Percentiles rank a stretch among this genome's conserved stretches.
phyloP scores from a whole-genome alignment of 345 rosid genomes.

The Hibiscus mutabilis region DNA sequence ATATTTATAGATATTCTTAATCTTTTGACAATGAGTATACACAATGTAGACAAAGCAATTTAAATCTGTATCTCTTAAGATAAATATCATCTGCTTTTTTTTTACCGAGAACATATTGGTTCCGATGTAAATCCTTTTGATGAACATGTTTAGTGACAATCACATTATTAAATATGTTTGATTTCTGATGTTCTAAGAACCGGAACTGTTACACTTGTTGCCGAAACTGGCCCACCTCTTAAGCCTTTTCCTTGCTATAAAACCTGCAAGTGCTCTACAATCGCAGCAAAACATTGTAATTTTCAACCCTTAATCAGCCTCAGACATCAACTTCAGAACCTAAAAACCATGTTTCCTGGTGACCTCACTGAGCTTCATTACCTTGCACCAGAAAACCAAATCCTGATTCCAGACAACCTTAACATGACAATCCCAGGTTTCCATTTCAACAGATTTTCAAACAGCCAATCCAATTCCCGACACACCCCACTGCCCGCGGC shows the following conservation, averaged over 20 bases:
- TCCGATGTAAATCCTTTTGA: not conserved
- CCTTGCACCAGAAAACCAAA: slow-evolving; percentile 31
- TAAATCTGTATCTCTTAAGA: too few relatives aligned
- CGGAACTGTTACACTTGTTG: slow-evolving; percentile 18
- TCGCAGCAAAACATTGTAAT: slow-evolving; percentile 10
- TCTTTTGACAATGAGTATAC: too few relatives aligned
- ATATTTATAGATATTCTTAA: too few relatives aligned
- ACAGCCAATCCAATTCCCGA: slow-evolving; percentile 28
- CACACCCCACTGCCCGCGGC: slow-evolving; percentile 21
- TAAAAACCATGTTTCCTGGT: slow-evolving; percentile 38
- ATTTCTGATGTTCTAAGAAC: slow-evolving; percentile 17
- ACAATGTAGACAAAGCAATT: too few relatives aligned
- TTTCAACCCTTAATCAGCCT: not conserved
- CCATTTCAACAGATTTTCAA: slow-evolving; percentile 37
- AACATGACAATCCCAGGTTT: slow-evolving; percentile 29
- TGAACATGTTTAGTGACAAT: not conserved
- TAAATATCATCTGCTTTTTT: too few relatives aligned
- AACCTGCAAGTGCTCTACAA: slow-evolving; percentile 18
- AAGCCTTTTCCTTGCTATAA: slow-evolving; percentile 37
- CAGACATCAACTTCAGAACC: slow-evolving; percentile 4
- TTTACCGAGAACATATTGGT: too few relatives aligned
- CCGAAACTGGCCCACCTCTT: slow-evolving; percentile 26
- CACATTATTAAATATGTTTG: slow-evolving; percentile 11
- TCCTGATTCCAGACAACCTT: slow-evolving; percentile 29
- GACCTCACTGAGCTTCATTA: slow-evolving; percentile 47